Evolutionary conservation across 2,329 filamentous ascomycete species (phyloP), one percentile per base, ranked within the genome.

Genomic region (Epichloe uncinata): DNA sequence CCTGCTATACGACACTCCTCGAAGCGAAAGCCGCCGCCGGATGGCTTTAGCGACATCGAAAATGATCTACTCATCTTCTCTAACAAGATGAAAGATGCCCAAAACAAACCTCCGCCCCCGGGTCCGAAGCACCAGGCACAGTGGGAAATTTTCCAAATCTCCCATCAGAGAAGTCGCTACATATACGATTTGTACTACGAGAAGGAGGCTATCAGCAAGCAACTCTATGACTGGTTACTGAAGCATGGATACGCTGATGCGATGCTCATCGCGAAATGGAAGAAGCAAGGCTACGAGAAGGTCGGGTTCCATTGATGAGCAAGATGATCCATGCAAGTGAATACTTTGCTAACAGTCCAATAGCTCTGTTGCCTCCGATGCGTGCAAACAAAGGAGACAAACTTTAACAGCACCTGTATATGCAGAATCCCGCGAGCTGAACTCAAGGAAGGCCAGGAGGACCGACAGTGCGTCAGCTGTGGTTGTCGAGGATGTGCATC

Each of bases 301-400:
- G 87, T 87, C 66, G 47, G 47, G 74, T 66, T 30, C 16, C 8
- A 36, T 33, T 26, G 20, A 22, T 38, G 2, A 22, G 13, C 5
- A n/a, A n/a, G 3, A 15, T 44, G 26, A 67, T 50, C 46, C 2
- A 38, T 5, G 34, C 4, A n/a, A 12, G 8, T 16, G 18, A 18
- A 20, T 8, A 34, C 13, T 15, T 16, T 18, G 16, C 33, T 48
- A 15, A 48, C 33, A 15, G 15, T 16, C 43, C 22, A 18, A 35
- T 61, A 93, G 86, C 72, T 98, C 42, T 98, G 93, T 69, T 98
- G 93, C 66, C 74, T 96, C 50, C 81, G 90, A 54, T 98, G 93
- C 68, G 91, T 98, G 50, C 93, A 98, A 69, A 96, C 93, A n/a
- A 97, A 97, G 69, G 93, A 98, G 74, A 98, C 93, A 33, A 98